Evolutionary conservation across 495 filamentous ascomycete genomes (phyloP).

Genomic region (Extremus antarcticus): DNA sequence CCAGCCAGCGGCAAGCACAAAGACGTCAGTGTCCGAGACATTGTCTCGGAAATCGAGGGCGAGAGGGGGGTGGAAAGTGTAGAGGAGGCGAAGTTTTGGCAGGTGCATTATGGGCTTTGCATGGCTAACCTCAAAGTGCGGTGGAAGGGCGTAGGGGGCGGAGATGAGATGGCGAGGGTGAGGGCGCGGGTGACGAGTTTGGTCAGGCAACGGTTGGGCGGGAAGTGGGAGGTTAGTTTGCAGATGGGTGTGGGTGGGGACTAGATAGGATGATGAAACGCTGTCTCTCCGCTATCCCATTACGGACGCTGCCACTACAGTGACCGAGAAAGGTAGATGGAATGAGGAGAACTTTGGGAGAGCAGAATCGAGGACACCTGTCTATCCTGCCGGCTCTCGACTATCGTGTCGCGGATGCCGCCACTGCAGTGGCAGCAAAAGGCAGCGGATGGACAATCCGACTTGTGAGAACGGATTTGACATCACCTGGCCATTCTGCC

Average conservation of each 20-base stretch:
- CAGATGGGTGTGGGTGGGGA: slow-evolving; percentile 33
- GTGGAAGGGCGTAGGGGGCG: slow-evolving; percentile 41
- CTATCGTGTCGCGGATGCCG: too few relatives aligned
- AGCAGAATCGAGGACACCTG: too few relatives aligned
- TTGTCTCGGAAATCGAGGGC: slow-evolving; percentile 71
- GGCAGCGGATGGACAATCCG: too few relatives aligned
- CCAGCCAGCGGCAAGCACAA: slow-evolving; percentile 26
- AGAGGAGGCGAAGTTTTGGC: slow-evolving; percentile 92
- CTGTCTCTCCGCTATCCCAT: too few relatives aligned
- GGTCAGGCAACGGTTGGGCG: slow-evolving; percentile 70
- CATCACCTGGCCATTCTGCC: too few relatives aligned
- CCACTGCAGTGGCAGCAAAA: too few relatives aligned
- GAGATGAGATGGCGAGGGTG: slow-evolving; percentile 55
- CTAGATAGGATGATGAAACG: slow-evolving; percentile 14
- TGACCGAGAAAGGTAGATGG: too few relatives aligned
- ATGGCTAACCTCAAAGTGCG: slow-evolving; percentile 88
- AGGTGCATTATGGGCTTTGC: slow-evolving; percentile 92
- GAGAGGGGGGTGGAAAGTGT: slow-evolving; percentile 65
- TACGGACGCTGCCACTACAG: too few relatives aligned
- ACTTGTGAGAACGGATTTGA: too few relatives aligned
- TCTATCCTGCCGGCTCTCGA: too few relatives aligned
- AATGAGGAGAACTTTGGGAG: too few relatives aligned
- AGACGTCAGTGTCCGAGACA: slow-evolving; percentile 45
- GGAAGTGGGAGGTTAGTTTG: slow-evolving; percentile 73
- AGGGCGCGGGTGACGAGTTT: slow-evolving; percentile 64